Percentiles rank a stretch among this genome's conserved stretches.
These are phyloP conservation scores for Phytopythium chamaehyphon DNA, from an alignment of 352 stramenopile species.

Conservation along the genomic window DNA sequence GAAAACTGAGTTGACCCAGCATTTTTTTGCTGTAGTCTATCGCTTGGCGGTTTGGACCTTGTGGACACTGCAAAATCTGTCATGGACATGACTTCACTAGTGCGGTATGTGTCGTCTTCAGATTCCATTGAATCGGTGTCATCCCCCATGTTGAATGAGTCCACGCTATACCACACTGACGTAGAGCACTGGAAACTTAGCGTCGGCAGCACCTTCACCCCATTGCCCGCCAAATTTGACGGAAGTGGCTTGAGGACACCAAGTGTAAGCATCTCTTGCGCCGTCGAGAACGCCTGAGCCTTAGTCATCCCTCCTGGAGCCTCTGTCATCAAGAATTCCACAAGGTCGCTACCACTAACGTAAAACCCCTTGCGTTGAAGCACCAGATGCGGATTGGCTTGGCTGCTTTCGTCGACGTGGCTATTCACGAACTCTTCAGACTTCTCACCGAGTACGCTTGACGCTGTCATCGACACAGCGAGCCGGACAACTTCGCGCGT, in stretches of 20 bases:
- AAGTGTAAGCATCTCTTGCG: conserved; percentile 74
- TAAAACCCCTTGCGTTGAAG: conserved; percentile 68
- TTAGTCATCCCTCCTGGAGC: conserved; percentile 43
- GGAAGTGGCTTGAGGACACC: conserved; percentile 48
- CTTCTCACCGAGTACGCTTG: conserved; percentile 49
- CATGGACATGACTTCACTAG: conserved; percentile 18
- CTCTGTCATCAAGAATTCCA: conserved; percentile 72
- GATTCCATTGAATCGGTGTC: conserved; percentile 73
- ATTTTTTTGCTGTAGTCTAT: conserved; percentile 12
- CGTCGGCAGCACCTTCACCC: conserved; percentile 14
- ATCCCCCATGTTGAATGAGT: conserved; percentile 69
- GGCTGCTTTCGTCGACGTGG: conserved; percentile 21
- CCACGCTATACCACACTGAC: conserved; percentile 72
- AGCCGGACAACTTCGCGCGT: conserved; percentile 55
- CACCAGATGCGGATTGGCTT: conserved; percentile 17
- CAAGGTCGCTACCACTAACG: conserved; percentile 65
- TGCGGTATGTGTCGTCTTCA: conserved; percentile 39
- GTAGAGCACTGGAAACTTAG: conserved; percentile 76
- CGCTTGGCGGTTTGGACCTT: not conserved
- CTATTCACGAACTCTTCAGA: conserved; percentile 61
- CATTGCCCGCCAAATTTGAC: conserved; percentile 2
- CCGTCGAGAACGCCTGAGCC: conserved; percentile 58
- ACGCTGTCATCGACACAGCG: conserved; percentile 68
- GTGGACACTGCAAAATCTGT: conserved; percentile 18
- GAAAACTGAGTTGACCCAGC: conserved; percentile 78